Percentiles rank a stretch among this genome's conserved stretches.
These are phyloP conservation scores for Chrysanthemum lavandulifolium DNA, from an alignment of 129 eudicot genomes.

Conservation along the genomic window DNA sequence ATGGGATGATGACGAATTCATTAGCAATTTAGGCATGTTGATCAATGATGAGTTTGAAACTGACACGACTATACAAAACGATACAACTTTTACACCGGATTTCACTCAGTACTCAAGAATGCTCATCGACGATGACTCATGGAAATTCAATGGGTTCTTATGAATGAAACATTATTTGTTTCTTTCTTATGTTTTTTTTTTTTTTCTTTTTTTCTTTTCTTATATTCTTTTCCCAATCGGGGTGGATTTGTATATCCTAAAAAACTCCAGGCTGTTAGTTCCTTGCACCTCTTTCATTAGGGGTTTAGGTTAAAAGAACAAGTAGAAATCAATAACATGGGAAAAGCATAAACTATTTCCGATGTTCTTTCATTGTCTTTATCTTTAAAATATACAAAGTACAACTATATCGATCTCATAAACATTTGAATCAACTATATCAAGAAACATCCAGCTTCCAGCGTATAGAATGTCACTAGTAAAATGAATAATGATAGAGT, in stretches of 20 bases:
- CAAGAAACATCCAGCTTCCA: too few species aligned
- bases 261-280: slow-evolving; percentile 18
- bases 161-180: slow-evolving; percentile 25
- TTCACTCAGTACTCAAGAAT: slow-evolving; percentile 32
- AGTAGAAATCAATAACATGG: slow-evolving; percentile 16
- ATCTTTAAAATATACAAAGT: background rate
- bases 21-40: slow-evolving; percentile 44
- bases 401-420: too few species aligned
- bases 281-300: slow-evolving; percentile 16
- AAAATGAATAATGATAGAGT: too few species aligned
- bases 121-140: slow-evolving; percentile 40
- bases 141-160: slow-evolving; percentile 40
- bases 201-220: slow-evolving; percentile 10
- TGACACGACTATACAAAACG: slow-evolving; percentile 16
- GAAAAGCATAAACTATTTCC: background rate
- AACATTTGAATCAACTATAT: too few species aligned
- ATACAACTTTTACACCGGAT: slow-evolving; percentile 17
- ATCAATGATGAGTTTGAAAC: slow-evolving; percentile 39
- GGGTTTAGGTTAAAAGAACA: slow-evolving; percentile 12
- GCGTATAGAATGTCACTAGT: too few species aligned
- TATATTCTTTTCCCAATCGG: slow-evolving; percentile 15
- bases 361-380: slow-evolving; percentile 1
- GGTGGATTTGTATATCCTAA: slow-evolving; percentile 24
- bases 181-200: background rate
- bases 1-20: slow-evolving; percentile 52